These are phyloP conservation scores for Isabelozyma heimii DNA, from an alignment of 805 yeast genomes.

Conservation along the genomic window DNA sequence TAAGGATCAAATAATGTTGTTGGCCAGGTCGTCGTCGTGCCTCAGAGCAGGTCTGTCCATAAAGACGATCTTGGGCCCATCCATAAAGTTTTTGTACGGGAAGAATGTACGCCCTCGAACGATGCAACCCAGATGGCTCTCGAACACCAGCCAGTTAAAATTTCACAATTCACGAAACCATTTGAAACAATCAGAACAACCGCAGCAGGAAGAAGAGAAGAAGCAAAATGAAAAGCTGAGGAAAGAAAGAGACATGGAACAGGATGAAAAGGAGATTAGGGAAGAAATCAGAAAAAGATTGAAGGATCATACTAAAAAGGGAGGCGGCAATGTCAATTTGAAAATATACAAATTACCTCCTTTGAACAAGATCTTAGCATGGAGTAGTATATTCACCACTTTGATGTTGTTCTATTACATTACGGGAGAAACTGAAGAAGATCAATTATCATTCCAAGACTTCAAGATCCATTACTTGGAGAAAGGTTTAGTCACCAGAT, in stretches of 20 bases:
- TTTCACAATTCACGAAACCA: not conserved
- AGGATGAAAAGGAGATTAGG: constrained; percentile 31
- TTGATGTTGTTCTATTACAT: not conserved
- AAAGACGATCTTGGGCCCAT: not conserved
- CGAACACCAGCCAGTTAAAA: not conserved
- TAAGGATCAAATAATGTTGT: not conserved
- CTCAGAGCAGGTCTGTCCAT: not conserved
- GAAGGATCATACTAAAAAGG: constrained; percentile 25
- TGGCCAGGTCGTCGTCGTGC: not conserved
- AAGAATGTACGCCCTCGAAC: not conserved
- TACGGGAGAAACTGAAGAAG: constrained; percentile 11
- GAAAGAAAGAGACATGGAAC: constrained; percentile 9
- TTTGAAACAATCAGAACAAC: not conserved
- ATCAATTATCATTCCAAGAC: constrained; percentile 66
- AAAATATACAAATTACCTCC: constrained; percentile 20
- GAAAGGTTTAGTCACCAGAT: constrained; percentile 71
- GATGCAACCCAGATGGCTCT: not conserved
- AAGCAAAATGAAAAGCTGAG: constrained; percentile 7
- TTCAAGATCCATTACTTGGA: constrained; percentile 78
- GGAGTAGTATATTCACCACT: constrained; percentile 3
- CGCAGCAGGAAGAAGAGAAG: not conserved
- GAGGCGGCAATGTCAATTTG: constrained; percentile 23
- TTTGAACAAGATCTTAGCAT: constrained; percentile 11
- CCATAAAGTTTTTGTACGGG: not conserved
- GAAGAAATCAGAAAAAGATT: constrained; percentile 31